phyloP scores from a whole-genome alignment of 306 rosid species.

The Neltuma alba region DNA sequence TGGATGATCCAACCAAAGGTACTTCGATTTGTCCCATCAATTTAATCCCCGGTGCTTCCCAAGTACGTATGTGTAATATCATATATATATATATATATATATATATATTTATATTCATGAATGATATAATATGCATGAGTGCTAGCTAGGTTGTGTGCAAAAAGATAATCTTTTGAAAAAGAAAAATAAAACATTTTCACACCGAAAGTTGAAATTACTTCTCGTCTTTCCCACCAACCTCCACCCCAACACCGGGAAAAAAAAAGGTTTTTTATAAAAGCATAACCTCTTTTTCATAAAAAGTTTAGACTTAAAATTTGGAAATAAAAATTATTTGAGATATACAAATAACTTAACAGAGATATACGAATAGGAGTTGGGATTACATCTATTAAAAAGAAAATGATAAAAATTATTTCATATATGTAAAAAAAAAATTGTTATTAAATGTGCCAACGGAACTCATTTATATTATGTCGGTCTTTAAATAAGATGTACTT shows the following conservation, averaged over 20 bases:
- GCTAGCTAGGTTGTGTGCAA: not conserved
- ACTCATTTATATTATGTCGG: too few relatives aligned
- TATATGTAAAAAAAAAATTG: too few relatives aligned
- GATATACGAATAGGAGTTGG: too few relatives aligned
- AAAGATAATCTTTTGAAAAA: not conserved
- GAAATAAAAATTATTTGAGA: too few relatives aligned
- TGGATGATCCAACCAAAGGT: slow-evolving; percentile 35
- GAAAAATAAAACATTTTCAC: not conserved
- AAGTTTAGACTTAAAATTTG: not conserved
- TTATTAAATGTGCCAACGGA: too few relatives aligned
- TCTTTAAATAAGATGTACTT: too few relatives aligned
- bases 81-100: not conserved
- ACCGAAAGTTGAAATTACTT: slow-evolving; percentile 17
- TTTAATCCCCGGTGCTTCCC: not conserved
- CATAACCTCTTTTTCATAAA: not conserved
- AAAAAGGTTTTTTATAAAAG: not conserved
- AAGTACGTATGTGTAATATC: too few relatives aligned
- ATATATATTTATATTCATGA: not conserved
- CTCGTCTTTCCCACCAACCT: not conserved
- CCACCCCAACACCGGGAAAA: not conserved
- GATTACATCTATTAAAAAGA: too few relatives aligned
- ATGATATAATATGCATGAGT: not conserved
- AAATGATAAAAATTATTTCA: too few relatives aligned
- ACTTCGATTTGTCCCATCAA: slow-evolving; percentile 25
- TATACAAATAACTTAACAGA: too few relatives aligned